Evolutionary conservation across 768 basidiomycete genomes (phyloP), one percentile per base, ranked within the genome.

Genomic region (Tubosaeta sp.): DNA sequence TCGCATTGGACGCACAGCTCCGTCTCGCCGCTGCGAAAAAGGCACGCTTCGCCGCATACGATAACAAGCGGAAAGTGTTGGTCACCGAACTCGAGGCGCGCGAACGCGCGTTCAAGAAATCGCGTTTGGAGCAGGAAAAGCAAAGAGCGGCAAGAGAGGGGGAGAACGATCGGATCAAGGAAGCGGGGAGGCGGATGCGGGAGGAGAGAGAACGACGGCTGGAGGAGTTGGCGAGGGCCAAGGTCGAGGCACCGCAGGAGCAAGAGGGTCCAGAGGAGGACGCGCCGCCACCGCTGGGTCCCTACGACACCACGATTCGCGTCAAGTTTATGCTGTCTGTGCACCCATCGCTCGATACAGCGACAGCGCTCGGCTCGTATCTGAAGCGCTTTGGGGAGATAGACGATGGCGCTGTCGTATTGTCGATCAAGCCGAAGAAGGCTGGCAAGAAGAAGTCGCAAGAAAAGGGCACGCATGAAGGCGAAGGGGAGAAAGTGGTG

Each of bases 1-100:
- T 91, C 38, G 89, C 87, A 0, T 74, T 93, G 49, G 88, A 93
- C 62, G 87, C 88, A 2, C 88, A 86, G 62, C 69, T 87, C n/a
- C 83, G 85, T 38, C 67, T 85, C 2, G 82, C 85, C 52, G 76
- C 80, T 37, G 88, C 89, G 0, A 78, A 82, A 32, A 79, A 81
- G 37, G 80, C 83, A 38, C 80, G 89, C n/a, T 89, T 81, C 58
- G 77, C 86, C 19, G 63, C 76, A 4, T 88, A 80, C 59, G 87
- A 90, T 58, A 74, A 68, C 52, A 92, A 92, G 63, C 77, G 89
- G 27, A 90, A 86, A 72, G 78, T 66, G 32, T 71, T 93, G 56
- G 77, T 89, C 19, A 84, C 86, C 31, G 90, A 91, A 61, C 76
- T 92, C 13, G 91, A 93, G 64, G 84, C 82, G 59, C 76, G 86